Evolutionary conservation across 306 rosid genomes (phyloP), one percentile per base, ranked within the genome.

Genomic region (Cicer chorassanicum): DNA sequence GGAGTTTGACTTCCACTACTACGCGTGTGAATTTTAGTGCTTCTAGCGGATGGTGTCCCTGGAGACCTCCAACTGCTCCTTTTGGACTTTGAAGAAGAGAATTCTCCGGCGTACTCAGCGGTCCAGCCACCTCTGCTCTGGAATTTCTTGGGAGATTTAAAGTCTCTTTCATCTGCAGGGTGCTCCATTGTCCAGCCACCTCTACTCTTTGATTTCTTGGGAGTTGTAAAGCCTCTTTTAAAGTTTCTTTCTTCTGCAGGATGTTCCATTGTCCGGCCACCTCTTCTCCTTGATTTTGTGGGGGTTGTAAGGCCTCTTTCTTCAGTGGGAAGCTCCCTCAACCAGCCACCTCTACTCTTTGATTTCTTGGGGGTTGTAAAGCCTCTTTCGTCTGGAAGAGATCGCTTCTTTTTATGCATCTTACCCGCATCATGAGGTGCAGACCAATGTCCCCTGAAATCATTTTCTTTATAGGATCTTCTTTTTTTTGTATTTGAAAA

Each of bases 381-480:
- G 48, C 74, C 78, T 48, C 71, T 80, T 65, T 81, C 90, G 46
- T 74, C 78, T 36, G 44, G 46, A 43, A 59, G 62, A 38, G 41
- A 43, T 65, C 78, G 82, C 78, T 86, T 90, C 91, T 75, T 87
- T 70, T 73, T 84, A 8, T 41, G 78, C 74, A 54, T 70, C 74
- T 82, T 84, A 16, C 73, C 83, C 50, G 81, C 59, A 64, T 87
- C 87, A 78, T 77, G 83, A 74, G 97, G 90, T 9, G 85, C 83
- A 59, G 96, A 90, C 76, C 75, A 82, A 77, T 78, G 59, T 50
- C 82, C 91, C 51, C 8, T 46, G 73, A 80, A 70, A 53, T 83
- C 83, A 63, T 78, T 87, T 73, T 65, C 88, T 74, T 81, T 81
- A 41, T 77, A 88, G 39, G 70, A 67, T 80, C 78, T 86, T 51